A percentile compares a stretch with the other conserved stretches of the same genome.
Evolutionary conservation across 306 rosid species (phyloP).

Genomic region (Clitoria ternatea): DNA sequence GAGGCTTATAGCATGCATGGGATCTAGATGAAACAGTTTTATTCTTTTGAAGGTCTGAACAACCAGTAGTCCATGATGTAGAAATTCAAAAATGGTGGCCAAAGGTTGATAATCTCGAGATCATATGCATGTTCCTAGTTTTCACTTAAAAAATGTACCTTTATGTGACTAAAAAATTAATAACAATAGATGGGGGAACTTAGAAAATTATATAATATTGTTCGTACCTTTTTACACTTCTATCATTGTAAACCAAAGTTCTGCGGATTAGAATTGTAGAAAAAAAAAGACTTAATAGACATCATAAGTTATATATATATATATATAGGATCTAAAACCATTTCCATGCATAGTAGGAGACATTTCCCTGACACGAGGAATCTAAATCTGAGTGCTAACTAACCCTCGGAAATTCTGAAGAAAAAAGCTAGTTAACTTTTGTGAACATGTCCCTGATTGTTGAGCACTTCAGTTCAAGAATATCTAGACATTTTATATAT

Average conservation of each 20-base stretch:
- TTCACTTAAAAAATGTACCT: conserved; percentile 5
- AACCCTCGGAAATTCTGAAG: conserved; percentile 24
- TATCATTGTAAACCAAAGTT: not conserved
- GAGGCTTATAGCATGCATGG: not conserved
- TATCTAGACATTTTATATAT: conserved; percentile 1
- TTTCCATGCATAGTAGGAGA: not conserved
- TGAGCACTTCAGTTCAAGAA: not conserved
- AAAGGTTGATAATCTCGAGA: conserved; percentile 29
- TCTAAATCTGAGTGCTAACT: not conserved
- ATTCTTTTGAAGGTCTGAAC: conserved; percentile 9
- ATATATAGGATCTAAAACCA: not conserved
- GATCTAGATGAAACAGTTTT: conserved; percentile 12
- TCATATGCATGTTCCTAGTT: not conserved
- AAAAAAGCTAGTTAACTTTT: not conserved
- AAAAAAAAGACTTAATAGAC: not conserved
- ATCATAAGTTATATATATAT: not conserved
- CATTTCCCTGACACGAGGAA: conserved; percentile 25
- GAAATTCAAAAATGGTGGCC: conserved; percentile 28
- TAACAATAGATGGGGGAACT: not conserved
- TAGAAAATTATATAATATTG: not conserved
- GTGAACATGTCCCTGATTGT: not conserved
- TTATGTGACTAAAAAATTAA: not conserved
- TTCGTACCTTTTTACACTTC: not conserved
- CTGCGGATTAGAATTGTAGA: not conserved
- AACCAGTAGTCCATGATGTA: conserved; percentile 10